Evolutionary conservation across 2,329 filamentous ascomycete species (phyloP).

Genomic region (Sclerotinia minor): DNA sequence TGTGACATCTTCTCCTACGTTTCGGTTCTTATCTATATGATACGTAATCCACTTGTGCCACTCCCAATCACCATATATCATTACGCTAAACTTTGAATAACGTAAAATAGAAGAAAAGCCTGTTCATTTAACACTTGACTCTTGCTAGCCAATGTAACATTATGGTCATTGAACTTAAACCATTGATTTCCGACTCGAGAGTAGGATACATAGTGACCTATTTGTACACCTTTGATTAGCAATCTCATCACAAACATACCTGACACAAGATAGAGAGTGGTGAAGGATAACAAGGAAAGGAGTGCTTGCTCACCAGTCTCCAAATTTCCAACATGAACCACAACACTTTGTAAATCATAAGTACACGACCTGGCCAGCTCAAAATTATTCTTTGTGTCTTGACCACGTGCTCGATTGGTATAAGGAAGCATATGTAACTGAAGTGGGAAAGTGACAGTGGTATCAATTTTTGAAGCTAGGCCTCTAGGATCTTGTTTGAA

Average conservation of each 20-base stretch:
- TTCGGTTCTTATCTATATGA: background rate
- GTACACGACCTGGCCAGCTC: conserved; percentile 66
- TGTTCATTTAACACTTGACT: conserved; percentile 83
- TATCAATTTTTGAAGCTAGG: conserved; percentile 82
- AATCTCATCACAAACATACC: conserved; percentile 45
- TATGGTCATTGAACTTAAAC: conserved; percentile 96
- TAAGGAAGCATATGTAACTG: conserved; percentile 90
- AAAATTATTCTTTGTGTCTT: conserved; percentile 52
- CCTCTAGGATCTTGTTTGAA: conserved; percentile 75
- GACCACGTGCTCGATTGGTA: conserved; percentile 63
- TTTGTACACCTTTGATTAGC: conserved; percentile 60
- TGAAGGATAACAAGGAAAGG: background rate
- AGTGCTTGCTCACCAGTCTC: conserved; percentile 61
- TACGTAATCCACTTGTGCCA: background rate
- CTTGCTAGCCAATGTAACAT: conserved; percentile 79
- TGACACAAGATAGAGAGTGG: too few species aligned
- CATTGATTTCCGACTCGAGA: conserved; percentile 55
- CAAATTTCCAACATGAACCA: conserved; percentile 90
- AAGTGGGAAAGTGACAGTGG: conserved; percentile 80
- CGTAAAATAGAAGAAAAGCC: conserved; percentile 90
- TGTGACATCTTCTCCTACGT: background rate
- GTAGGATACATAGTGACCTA: conserved; percentile 13
- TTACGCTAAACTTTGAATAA: conserved; percentile 56
- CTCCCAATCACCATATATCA: background rate
- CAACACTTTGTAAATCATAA: conserved; percentile 85